These are phyloP conservation scores for Fusarium succisae DNA, from an alignment of 2,329 filamentous ascomycete genomes.

Conservation along the genomic window DNA sequence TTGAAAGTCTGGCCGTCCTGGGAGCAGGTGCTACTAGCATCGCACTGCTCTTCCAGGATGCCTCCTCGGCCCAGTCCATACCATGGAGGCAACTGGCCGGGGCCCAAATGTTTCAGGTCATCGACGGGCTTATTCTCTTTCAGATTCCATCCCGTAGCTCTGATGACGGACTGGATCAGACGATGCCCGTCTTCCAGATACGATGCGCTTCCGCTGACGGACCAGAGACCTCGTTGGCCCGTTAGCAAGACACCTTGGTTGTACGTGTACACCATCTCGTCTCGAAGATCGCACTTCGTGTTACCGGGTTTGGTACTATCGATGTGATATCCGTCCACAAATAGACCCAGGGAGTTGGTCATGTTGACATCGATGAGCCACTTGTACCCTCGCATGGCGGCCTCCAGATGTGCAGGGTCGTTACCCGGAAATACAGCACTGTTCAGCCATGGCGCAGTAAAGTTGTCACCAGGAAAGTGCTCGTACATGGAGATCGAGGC, in stretches of 20 bases:
- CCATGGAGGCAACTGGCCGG: constrained; percentile 65
- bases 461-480: constrained; percentile 83
- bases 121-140: constrained; percentile 54
- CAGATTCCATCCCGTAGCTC: constrained; percentile 79
- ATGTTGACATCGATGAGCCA: constrained; percentile 86
- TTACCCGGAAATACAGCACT: constrained; percentile 44
- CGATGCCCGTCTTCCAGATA: constrained; percentile 83
- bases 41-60: constrained; percentile 85
- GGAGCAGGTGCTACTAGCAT: constrained; percentile 76
- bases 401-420: constrained; percentile 73
- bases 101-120: constrained; percentile 44
- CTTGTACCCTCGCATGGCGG: constrained; percentile 79
- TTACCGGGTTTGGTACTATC: constrained; percentile 69
- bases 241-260: constrained; percentile 93
- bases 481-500: constrained; percentile 91
- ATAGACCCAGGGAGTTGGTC: constrained; percentile 79
- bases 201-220: constrained; percentile 73
- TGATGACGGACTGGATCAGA: constrained; percentile 78
- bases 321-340: constrained; percentile 90
- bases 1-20: constrained; percentile 94
- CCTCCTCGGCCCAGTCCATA: constrained; percentile 80
- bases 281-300: constrained; percentile 78
- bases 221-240: constrained; percentile 82
- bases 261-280: constrained; percentile 94
- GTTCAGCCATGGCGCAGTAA: constrained; percentile 71